Evolutionary conservation across 192 early-diverging fungal species (phyloP), one percentile per base, ranked within the genome.

Genomic region (Entomortierella chlamydospora): DNA sequence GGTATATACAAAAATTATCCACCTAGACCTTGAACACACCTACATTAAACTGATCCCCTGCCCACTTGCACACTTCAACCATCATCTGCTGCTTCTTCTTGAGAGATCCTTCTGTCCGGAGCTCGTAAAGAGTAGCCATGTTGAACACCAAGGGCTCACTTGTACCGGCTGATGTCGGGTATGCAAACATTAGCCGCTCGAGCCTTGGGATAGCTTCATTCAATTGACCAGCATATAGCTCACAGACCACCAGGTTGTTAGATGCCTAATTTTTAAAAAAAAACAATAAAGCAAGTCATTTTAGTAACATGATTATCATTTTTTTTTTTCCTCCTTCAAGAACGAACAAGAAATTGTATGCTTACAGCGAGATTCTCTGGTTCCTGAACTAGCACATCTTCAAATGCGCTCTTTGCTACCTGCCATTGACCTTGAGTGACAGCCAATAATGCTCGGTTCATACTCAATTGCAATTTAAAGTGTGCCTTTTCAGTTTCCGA

Each of bases 81-180:
- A 85, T 56, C 45, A 85, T 58, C 29, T 63, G 72, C 13, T 83
- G 60, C 60, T 88, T 88, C 57, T 73, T 83, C 22, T 57, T 61
- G 10, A 77, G 53, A 12, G 83, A 69, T 30, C 61, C 67, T 51
- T 84, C 87, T 20, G 77, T 83, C 22, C 87, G 57, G 20, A 88
- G 68, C 39, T 88, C 87, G 66, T 82, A 86, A 22, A 88, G 72
- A 7, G 83, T 88, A 55, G 85, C 86, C 72, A 88, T 60, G 54
- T 88, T 88, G 61, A 83, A 82, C 17, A 88, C 58, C 15, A 80
- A 61, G 11, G 82, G 73, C 58, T 85, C 85, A 31, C 85, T 82
- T 29, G 82, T 70, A 11, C 85, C 82, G 26, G 85, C 85, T 23
- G 85, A 72, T 9, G 71, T 78, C 5, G 83, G 85, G 23, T 84